Evolutionary conservation across 306 rosid species (phyloP), one percentile per base, ranked within the genome.

Genomic region (Prunus armeniaca): DNA sequence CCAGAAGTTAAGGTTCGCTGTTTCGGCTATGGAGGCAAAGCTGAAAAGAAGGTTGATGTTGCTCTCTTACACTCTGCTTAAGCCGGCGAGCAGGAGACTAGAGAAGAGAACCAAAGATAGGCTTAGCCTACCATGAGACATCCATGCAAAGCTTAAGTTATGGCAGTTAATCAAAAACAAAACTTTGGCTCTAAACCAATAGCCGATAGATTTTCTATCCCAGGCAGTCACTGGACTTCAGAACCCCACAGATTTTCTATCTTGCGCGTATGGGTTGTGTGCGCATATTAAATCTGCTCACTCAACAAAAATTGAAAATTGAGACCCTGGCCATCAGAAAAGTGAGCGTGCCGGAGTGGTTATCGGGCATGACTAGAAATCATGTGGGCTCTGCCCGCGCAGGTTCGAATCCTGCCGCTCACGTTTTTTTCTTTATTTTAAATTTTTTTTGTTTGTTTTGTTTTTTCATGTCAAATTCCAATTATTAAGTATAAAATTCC

Each of bases 351-450:
- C 43, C 43, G 9, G 43, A 38, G 43, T 38, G 69, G 74, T 76
- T 67, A 76, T 76, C 74, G 80, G 79, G 79, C 79, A 76, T 76
- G 73, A 76, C 79, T 76, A 76, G 79, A 76, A 76, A 76, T 76
- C 73, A 75, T 75, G 79, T 75, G 65, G 83, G 83, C 78, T 79
- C 20, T 69, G 80, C 84, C 84, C 84, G 84, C 80, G 80, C 80
- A 80, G 84, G 80, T 81, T 76, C 77, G 81, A 81, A 76, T 73
- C 75, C 83, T 79, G 79, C 79, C 74, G 83, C 75, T 67, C 83
- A 79, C 83, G 83, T 2, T 19, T 47, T 47, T 28, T 1, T 8
- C 5, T 56, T 34, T 15, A 51, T 19, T 9, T 5, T 20, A 3
- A 22, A 0, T 20, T 7, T 56, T 9, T 9, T 56, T 9, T 7